Conservation (phyloP, 2,329 filamentous ascomycete species). For the Stachybotrys elegans region DNA sequence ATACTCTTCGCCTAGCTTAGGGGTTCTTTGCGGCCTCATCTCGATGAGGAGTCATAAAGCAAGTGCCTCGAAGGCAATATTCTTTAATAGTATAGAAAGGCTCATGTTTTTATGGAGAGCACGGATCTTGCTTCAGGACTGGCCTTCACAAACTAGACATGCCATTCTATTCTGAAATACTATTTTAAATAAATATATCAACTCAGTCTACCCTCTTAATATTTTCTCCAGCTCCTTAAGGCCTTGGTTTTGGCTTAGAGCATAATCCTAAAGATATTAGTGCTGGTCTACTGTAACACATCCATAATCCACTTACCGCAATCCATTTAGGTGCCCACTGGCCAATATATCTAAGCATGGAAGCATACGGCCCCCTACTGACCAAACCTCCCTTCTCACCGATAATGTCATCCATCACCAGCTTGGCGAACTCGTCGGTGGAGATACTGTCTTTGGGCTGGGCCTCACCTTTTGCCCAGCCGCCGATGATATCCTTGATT, state of each 20-base stretch:
- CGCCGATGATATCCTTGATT: not conserved
- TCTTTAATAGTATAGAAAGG: too few species aligned
- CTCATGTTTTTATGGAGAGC: too few species aligned
- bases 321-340: not conserved
- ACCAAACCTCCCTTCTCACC: not conserved
- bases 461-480: not conserved
- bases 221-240: not conserved
- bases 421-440: not conserved
- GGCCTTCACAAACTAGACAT: too few species aligned
- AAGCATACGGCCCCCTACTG: not conserved
- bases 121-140: too few species aligned
- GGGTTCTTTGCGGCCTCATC: too few species aligned
- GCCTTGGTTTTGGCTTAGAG: not conserved
- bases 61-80: too few species aligned
- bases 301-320: not conserved
- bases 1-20: too few species aligned
- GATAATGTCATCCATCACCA: not conserved
- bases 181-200: too few species aligned
- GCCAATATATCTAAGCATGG: not conserved
- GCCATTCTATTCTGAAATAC: too few species aligned
- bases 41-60: too few species aligned
- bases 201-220: too few species aligned
- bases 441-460: not conserved
- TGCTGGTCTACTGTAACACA: not conserved
- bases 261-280: not conserved